These are phyloP conservation scores for Aphanomyces euteiches DNA, from an alignment of 352 stramenopile species.

Conservation along the genomic window DNA sequence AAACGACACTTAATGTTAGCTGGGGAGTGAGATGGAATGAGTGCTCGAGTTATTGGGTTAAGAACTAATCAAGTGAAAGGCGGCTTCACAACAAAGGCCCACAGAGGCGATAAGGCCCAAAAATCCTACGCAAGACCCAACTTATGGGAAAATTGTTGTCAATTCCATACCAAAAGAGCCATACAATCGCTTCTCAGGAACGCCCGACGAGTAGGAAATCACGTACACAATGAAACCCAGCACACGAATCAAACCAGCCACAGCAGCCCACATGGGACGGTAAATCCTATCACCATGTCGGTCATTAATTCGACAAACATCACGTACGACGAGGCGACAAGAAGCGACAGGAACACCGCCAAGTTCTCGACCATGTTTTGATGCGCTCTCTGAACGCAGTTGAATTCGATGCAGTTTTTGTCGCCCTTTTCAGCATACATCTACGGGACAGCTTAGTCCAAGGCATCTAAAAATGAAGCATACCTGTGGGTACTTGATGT, in stretches of 20 bases:
- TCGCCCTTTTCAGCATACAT: conserved; percentile 86
- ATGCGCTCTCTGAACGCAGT: conserved; percentile 89
- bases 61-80: too few species aligned
- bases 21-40: too few species aligned
- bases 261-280: conserved; percentile 54
- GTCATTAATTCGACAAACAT: background rate
- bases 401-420: conserved; percentile 88
- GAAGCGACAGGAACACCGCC: conserved; percentile 53
- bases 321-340: conserved; percentile 60
- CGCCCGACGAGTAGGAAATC: conserved; percentile 54
- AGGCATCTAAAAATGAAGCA: background rate
- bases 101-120: too few species aligned
- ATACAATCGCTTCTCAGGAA: conserved; percentile 57
- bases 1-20: too few species aligned
- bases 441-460: conserved; percentile 31
- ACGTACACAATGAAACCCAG: conserved; percentile 65
- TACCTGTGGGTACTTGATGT: conserved; percentile 55
- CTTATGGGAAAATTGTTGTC: too few species aligned
- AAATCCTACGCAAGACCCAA: too few species aligned
- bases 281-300: conserved; percentile 42
- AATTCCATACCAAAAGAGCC: conserved; percentile 55
- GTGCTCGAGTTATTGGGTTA: too few species aligned
- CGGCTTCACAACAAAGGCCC: too few species aligned
- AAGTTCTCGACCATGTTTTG: conserved; percentile 91
- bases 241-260: conserved; percentile 52